Percentiles rank a stretch among this genome's conserved stretches.
Evolutionary conservation across 345 rosid genomes (phyloP).

Genomic region (Theobroma cacao): DNA sequence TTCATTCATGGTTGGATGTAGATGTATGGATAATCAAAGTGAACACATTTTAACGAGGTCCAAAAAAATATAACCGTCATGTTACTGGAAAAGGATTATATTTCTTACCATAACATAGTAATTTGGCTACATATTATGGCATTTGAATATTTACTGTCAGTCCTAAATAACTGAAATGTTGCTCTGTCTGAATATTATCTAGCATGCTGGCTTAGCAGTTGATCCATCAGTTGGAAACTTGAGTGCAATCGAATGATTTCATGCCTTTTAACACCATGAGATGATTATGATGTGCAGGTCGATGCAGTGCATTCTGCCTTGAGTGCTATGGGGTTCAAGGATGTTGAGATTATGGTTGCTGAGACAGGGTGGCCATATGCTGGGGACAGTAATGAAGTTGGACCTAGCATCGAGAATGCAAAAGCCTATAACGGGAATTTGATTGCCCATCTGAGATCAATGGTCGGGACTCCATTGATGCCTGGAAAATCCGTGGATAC

Average conservation of each 20-base stretch:
- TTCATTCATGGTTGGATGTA: neutral
- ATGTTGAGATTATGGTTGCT: conserved; percentile 74
- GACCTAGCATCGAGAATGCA: conserved; percentile 79
- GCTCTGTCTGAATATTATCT: neutral
- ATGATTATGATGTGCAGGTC: conserved; percentile 40
- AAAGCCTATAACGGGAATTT: conserved; percentile 86
- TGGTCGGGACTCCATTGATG: conserved; percentile 90
- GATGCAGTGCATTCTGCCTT: conserved; percentile 87
- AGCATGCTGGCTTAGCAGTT: neutral
- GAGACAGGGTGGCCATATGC: conserved; percentile 94
- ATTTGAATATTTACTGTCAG: neutral
- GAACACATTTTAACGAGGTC: neutral
- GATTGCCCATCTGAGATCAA: conserved; percentile 72
- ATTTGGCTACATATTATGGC: neutral
- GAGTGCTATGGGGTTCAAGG: conserved; percentile 69
- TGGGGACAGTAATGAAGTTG: conserved; percentile 78
- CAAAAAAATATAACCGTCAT: neutral
- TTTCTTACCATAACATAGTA: neutral
- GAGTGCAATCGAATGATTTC: neutral
- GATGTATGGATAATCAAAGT: neutral
- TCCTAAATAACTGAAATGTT: neutral
- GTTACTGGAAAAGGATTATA: neutral
- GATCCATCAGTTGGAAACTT: neutral
- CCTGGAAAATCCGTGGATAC: conserved; percentile 92
- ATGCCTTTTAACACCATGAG: neutral